phyloP scores from a whole-genome alignment of 768 basidiomycete species.

The Amanita muscaria region DNA sequence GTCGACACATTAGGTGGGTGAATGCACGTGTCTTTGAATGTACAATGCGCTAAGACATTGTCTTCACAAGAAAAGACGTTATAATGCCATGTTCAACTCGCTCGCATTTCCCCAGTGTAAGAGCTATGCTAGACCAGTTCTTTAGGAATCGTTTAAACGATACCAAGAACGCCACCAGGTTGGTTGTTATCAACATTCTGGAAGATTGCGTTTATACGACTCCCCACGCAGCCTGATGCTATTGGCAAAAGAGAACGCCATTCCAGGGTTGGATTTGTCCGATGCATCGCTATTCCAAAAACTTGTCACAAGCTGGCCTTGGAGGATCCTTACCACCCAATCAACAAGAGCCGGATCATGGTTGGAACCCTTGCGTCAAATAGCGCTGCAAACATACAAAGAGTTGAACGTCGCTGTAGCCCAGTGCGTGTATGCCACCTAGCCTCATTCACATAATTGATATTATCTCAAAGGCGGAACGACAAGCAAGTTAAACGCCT shows the following conservation, averaged over 20 bases:
- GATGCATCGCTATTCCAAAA: conserved; percentile 17
- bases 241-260: conserved; percentile 23
- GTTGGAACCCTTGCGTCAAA: conserved; percentile 28
- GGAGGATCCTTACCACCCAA: conserved; percentile 23
- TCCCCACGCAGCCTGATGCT: conserved; percentile 20
- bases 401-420: conserved; percentile 32
- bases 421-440: conserved; percentile 21
- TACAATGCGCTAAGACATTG: conserved; percentile 3
- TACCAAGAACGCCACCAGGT: conserved; percentile 26
- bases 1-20: conserved; percentile 34
- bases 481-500: conserved; percentile 23
- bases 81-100: conserved; percentile 23
- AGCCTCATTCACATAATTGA: not conserved
- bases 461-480: conserved; percentile 21
- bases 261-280: conserved; percentile 25
- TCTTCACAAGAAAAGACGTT: conserved; percentile 33
- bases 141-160: conserved; percentile 22
- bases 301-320: conserved; percentile 23
- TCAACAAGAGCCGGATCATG: conserved; percentile 30
- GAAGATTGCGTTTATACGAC: not conserved
- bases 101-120: conserved; percentile 14
- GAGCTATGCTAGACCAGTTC: conserved; percentile 21
- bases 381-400: conserved; percentile 29
- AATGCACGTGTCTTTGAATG: not conserved
- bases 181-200: not conserved